These are phyloP conservation scores for Cladosporium austrohemisphaericum DNA, from an alignment of 2,329 filamentous ascomycete species.

Conservation along the genomic window DNA sequence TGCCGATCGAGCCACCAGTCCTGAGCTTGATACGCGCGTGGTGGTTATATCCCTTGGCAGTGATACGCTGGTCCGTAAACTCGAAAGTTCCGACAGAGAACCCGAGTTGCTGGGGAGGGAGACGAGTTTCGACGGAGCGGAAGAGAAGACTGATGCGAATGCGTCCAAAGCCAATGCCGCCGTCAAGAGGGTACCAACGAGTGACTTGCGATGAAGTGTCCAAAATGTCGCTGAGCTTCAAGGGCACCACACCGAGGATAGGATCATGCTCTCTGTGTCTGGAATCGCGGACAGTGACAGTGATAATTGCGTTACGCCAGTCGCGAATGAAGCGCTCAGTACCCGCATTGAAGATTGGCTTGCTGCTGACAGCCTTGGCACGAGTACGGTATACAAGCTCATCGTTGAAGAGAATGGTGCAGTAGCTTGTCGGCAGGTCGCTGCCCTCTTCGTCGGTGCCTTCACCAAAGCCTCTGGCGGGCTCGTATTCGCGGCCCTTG, in stretches of 20 bases:
- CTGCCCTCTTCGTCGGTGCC: constrained; percentile 78
- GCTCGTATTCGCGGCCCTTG: constrained; percentile 83
- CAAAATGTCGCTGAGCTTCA: constrained; percentile 84
- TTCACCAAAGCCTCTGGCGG: constrained; percentile 79
- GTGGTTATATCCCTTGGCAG: constrained; percentile 59
- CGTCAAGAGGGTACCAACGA: constrained; percentile 93
- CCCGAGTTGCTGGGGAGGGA: constrained; percentile 81
- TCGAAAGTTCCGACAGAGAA: constrained; percentile 97
- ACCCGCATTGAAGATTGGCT: constrained; percentile 95
- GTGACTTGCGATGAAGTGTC: constrained; percentile 82
- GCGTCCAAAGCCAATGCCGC: constrained; percentile 84
- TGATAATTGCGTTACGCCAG: constrained; percentile 84
- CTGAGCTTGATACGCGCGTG: constrained; percentile 68
- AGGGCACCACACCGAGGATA: constrained; percentile 83
- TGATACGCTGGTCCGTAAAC: constrained; percentile 69
- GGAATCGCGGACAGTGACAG: constrained; percentile 81
- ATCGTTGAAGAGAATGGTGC: constrained; percentile 86
- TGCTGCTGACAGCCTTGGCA: constrained; percentile 86
- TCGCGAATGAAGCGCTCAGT: constrained; percentile 91
- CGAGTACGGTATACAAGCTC: constrained; percentile 90
- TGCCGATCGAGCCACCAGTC: constrained; percentile 78
- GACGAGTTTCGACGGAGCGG: constrained; percentile 78
- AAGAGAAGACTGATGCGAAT: constrained; percentile 86
- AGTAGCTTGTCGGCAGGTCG: constrained; percentile 84
- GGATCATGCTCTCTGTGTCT: constrained; percentile 91